These are phyloP conservation scores for Mimosa bimucronata DNA, from an alignment of 306 rosid species.

Conservation along the genomic window DNA sequence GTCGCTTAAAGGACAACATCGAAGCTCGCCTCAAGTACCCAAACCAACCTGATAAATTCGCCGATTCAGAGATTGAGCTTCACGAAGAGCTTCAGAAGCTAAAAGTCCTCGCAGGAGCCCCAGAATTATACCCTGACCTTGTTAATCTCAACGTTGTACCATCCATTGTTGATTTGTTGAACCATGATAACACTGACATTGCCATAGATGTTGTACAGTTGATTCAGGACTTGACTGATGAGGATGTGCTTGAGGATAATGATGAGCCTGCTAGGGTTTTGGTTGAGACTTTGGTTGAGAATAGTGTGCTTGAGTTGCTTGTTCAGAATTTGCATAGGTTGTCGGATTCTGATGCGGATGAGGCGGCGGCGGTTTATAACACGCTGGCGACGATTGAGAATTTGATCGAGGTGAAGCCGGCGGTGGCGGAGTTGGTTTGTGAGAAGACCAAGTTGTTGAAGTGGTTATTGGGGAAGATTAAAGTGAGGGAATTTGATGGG, in stretches of 20 bases:
- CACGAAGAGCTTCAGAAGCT: constrained; percentile 91
- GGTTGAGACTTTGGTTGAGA: constrained; percentile 75
- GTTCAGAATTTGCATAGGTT: constrained; percentile 80
- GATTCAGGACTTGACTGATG: constrained; percentile 86
- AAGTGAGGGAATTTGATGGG: constrained; percentile 85
- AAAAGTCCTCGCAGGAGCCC: constrained; percentile 82
- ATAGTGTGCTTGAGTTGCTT: constrained; percentile 74
- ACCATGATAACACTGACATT: constrained; percentile 86
- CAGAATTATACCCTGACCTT: constrained; percentile 88
- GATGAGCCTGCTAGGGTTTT: constrained; percentile 77
- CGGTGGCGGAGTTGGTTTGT: constrained; percentile 85
- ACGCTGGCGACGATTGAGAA: constrained; percentile 87
- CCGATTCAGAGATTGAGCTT: constrained; percentile 91
- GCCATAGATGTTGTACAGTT: constrained; percentile 82
- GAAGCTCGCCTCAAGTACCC: constrained; percentile 91
- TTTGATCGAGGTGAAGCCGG: constrained; percentile 86
- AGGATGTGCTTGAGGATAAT: constrained; percentile 77
- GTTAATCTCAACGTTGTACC: constrained; percentile 74
- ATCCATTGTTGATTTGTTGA: constrained; percentile 73
- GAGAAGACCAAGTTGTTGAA: constrained; percentile 80
- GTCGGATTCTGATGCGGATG: constrained; percentile 74
- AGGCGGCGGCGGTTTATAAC: constrained; percentile 63
- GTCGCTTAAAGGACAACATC: constrained; percentile 85
- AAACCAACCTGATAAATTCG: constrained; percentile 84
- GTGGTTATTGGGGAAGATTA: constrained; percentile 91